Percentiles rank a stretch among this genome's conserved stretches.
Evolutionary conservation across 2,329 filamentous ascomycete genomes (phyloP).

Genomic region (Ceratocystis smalleyi): DNA sequence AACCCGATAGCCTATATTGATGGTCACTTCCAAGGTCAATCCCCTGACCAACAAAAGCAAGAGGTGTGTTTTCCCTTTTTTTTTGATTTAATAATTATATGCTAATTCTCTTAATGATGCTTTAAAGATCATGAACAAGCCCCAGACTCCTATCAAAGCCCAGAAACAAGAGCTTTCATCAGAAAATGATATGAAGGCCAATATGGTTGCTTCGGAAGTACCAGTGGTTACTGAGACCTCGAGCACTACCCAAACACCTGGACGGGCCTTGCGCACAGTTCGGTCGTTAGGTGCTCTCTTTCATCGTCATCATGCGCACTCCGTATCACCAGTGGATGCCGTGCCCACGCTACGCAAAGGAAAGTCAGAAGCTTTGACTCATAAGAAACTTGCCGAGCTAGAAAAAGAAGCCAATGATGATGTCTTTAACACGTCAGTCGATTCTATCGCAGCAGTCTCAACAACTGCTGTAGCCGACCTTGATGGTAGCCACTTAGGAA

Average conservation of each 20-base stretch:
- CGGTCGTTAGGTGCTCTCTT: constrained; percentile 13
- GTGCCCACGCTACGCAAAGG: constrained; percentile 4
- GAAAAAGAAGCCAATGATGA: neutral
- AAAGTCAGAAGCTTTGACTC: neutral
- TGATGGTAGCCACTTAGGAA: neutral
- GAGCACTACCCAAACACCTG: constrained; percentile 2
- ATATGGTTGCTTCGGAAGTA: neutral
- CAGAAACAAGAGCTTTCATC: neutral
- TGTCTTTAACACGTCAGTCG: constrained; percentile 3
- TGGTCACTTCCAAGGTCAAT: neutral
- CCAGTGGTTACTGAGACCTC: neutral
- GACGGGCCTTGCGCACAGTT: constrained; percentile 10
- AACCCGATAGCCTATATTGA: neutral
- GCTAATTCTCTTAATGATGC: neutral
- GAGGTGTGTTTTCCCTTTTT: neutral
- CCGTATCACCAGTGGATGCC: neutral
- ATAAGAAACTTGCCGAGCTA: constrained; percentile 1
- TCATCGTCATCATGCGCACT: constrained; percentile 10
- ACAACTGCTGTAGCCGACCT: constrained; percentile 8
- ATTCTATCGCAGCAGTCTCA: constrained; percentile 5
- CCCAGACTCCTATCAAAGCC: neutral
- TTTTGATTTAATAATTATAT: too few relatives aligned
- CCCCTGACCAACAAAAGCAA: neutral
- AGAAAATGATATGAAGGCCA: neutral
- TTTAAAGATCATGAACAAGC: neutral